Evolutionary conservation across 345 rosid species (phyloP), one percentile per base, ranked within the genome.

Genomic region (Alliaria petiolata): DNA sequence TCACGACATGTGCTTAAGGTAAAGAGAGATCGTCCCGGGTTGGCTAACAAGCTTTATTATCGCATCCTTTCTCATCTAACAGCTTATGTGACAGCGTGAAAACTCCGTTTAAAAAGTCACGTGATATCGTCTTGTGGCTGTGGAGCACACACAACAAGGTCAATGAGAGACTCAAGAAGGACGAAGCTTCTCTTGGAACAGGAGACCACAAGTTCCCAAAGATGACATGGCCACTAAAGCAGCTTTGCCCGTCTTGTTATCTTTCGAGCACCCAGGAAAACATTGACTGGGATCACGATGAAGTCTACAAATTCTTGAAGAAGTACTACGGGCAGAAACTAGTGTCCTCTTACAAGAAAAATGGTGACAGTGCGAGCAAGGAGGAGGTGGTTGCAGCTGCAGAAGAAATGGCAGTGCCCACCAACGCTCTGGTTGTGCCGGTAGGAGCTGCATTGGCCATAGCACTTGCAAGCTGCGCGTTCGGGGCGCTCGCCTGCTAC

Each of bases 361-460:
- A 76, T 71, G 80, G 78, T 44, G 40, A 33, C 28, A 71, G 75
- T 19, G 78, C 46, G 28, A 78, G 64, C 6, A 85, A 79, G 76
- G 86, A 80, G 70, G 83, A 65, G 20, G 76, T 62, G 7, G 72
- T 62, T 50, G 80, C 69, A 35, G 78, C 78, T 64, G 60, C 76
- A 16, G 98, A 88, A 67, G 92, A 95, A 28, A 70, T 78, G 74
- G 85, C 79, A 25, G 82, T 78, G 19, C 79, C 97, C 9, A 85
- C 85, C 14, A 89, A 82, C 69, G 96, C 97, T 8, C 78, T 95
- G 7, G 93, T 87, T 57, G 98, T 91, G 69, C 99, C 97, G 3
- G 79, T 89, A 15, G 99, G 98, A 54, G 97, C 99, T 57, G 99
- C 99, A 17, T 80, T 95, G 81, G 99, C 99, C 6, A 88, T 95